phyloP scores from a whole-genome alignment of 805 yeast genomes.

The Saturnispora sekii region DNA sequence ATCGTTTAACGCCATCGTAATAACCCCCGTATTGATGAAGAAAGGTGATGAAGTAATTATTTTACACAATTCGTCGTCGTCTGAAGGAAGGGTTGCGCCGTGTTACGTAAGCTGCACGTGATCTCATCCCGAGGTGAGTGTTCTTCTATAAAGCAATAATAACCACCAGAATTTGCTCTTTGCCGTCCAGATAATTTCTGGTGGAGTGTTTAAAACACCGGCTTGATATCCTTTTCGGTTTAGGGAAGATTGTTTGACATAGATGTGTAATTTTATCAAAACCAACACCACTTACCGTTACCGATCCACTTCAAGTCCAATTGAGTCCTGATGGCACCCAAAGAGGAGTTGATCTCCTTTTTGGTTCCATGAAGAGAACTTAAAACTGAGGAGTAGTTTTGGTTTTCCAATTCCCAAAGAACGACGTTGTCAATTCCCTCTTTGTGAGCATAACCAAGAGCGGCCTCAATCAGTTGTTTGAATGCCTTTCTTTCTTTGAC shows the following conservation, averaged over 20 bases:
- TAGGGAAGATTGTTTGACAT: neutral
- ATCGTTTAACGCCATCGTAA: conserved; percentile 7
- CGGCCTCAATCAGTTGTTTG: neutral
- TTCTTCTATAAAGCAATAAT: no score
- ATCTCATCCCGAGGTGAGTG: no score
- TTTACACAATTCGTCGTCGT: neutral
- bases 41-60: neutral
- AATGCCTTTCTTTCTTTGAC: neutral
- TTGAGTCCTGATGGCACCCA: conserved; percentile 16
- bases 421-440: conserved; percentile 5
- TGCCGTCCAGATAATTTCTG: no score
- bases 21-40: neutral
- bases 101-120: no score
- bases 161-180: no score
- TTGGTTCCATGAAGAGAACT: conserved; percentile 4
- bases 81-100: neutral
- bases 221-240: no score
- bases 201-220: no score
- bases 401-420: conserved; percentile 9
- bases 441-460: conserved; percentile 6
- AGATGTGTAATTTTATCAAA: conserved; percentile 1
- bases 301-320: conserved; percentile 9
- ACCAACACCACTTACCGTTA: conserved; percentile 17
- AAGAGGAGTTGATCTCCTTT: conserved; percentile 13
- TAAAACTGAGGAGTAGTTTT: conserved; percentile 8